Evolutionary conservation across 345 rosid genomes (phyloP).

Genomic region (Aurinia saxatilis): DNA sequence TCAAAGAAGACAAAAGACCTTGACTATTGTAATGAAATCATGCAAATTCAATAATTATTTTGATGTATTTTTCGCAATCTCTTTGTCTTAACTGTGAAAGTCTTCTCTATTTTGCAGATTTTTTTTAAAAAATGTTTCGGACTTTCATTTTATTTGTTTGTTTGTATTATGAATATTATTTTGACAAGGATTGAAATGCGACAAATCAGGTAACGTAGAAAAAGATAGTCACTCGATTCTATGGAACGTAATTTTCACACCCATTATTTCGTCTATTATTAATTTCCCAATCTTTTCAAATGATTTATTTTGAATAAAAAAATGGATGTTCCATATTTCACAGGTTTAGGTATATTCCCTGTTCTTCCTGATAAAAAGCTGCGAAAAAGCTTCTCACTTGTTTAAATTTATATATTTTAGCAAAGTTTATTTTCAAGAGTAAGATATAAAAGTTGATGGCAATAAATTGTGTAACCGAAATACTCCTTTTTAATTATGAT

Average conservation of each 20-base stretch:
- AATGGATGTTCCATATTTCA: constrained; percentile 15
- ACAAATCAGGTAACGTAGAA: constrained; percentile 33
- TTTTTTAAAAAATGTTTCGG: background rate
- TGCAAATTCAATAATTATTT: background rate
- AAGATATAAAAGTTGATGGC: constrained; percentile 3
- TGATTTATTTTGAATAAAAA: background rate
- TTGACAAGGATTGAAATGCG: background rate
- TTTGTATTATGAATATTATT: background rate
- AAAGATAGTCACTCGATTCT: constrained; percentile 17
- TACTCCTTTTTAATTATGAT: background rate
- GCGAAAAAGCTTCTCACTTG: background rate
- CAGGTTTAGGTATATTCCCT: background rate
- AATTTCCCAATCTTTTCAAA: background rate
- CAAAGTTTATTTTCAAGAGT: background rate
- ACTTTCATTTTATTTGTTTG: background rate
- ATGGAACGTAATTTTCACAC: constrained; percentile 11
- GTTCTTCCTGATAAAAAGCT: background rate
- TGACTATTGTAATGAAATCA: constrained; percentile 16
- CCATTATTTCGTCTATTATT: background rate
- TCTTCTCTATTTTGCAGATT: background rate
- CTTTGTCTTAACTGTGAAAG: constrained; percentile 7
- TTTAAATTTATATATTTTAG: background rate
- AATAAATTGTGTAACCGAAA: constrained; percentile 20
- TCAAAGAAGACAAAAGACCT: constrained; percentile 19
- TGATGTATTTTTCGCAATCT: background rate